Evolutionary conservation across 768 basidiomycete species (phyloP).

Genomic region (Pulveroboletus frians): DNA sequence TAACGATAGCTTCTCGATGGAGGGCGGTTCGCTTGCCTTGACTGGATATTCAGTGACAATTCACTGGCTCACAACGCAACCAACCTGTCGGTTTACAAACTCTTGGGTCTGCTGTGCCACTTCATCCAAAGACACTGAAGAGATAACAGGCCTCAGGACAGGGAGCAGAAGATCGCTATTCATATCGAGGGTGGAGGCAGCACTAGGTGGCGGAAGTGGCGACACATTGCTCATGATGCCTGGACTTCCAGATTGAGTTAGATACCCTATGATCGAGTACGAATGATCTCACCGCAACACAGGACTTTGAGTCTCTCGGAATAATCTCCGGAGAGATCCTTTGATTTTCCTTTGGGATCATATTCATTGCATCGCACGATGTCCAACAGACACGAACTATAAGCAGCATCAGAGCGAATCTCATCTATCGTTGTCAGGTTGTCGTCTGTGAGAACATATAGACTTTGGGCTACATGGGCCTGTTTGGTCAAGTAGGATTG

Average conservation of each 20-base stretch:
- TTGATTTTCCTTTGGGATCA: slow-evolving; percentile 34
- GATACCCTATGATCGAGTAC: background rate
- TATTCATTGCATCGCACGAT: slow-evolving; percentile 42
- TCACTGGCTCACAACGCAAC: slow-evolving; percentile 2
- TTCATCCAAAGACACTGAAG: slow-evolving; percentile 52
- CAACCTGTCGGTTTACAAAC: slow-evolving; percentile 49
- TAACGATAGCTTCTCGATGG: slow-evolving; percentile 52
- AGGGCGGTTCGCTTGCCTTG: slow-evolving; percentile 44
- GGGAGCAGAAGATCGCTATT: slow-evolving; percentile 72
- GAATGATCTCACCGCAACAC: slow-evolving; percentile 52
- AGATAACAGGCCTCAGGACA: slow-evolving; percentile 60
- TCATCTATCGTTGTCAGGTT: slow-evolving; percentile 71
- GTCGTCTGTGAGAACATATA: slow-evolving; percentile 91
- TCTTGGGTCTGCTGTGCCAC: slow-evolving; percentile 45
- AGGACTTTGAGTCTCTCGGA: slow-evolving; percentile 56
- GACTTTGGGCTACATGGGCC: slow-evolving; percentile 64
- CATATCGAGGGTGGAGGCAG: slow-evolving; percentile 57
- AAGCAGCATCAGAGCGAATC: slow-evolving; percentile 54
- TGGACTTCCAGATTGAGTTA: slow-evolving; percentile 23
- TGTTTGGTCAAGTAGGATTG: background rate
- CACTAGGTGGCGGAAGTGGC: slow-evolving; percentile 66
- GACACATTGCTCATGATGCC: slow-evolving; percentile 74
- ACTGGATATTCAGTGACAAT: background rate
- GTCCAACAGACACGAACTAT: slow-evolving; percentile 60
- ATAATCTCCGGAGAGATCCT: slow-evolving; percentile 45